A percentile compares a stretch with the other conserved stretches of the same genome.
phyloP scores from a whole-genome alignment of 2,329 filamentous ascomycete species.

The Tolypocladium amazonense region DNA sequence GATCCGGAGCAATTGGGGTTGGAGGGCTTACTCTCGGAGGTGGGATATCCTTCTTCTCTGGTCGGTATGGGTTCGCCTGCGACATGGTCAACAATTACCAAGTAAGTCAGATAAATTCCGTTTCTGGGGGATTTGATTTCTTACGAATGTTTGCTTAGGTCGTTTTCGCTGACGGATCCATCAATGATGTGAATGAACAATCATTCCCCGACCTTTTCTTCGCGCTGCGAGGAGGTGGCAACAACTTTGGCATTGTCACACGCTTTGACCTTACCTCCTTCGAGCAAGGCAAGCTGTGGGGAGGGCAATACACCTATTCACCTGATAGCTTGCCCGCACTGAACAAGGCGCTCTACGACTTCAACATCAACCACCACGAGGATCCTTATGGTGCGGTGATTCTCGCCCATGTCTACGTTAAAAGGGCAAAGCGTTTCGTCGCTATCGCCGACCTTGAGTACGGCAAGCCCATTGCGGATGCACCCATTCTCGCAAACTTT shows the following conservation, averaged over 20 bases:
- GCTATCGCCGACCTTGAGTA: background rate
- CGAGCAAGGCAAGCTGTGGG: slow-evolving; percentile 10
- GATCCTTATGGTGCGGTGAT: background rate
- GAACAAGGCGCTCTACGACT: background rate
- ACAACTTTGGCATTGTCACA: slow-evolving; percentile 27
- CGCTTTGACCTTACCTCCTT: slow-evolving; percentile 14
- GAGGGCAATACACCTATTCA: slow-evolving; percentile 1
- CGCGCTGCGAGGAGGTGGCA: slow-evolving; percentile 31
- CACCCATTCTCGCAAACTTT: background rate
- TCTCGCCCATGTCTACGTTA: background rate
- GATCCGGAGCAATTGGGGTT: background rate
- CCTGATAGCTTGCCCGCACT: background rate
- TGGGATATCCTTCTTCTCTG: background rate
- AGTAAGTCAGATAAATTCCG: background rate
- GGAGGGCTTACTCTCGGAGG: background rate
- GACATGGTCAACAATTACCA: background rate
- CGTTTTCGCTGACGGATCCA: background rate
- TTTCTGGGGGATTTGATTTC: background rate
- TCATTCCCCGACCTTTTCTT: background rate
- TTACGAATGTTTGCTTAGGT: background rate
- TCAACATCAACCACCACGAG: background rate
- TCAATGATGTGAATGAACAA: background rate
- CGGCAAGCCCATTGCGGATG: background rate
- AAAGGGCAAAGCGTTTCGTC: background rate
- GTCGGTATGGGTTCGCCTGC: background rate